Base-by-base conservation (phyloP, 148 eudicot genomes). In the Silene latifolia region DNA sequence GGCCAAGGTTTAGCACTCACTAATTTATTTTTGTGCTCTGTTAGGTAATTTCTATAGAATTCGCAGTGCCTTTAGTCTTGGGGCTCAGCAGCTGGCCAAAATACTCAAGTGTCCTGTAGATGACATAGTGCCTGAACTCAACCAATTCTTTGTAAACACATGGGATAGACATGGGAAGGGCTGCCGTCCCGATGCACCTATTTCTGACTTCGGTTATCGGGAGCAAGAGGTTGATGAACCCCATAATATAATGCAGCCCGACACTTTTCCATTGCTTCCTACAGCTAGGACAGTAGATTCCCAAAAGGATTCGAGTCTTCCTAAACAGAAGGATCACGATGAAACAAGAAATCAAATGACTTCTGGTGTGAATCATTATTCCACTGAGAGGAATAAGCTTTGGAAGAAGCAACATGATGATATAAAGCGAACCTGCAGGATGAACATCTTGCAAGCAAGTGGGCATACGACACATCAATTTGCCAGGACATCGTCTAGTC, bases 11-110 rank as follows among this genome's bases (percentile, higher is more conserved):
- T 18, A 18, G 10, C 47, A 18, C 15, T 47, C 64, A 48, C 8
- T 21, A n/a, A 18, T 48, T 63, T 35, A n/a, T 65, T 17, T 57
- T 4, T 71, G 57, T 75, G 8, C 9, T 44, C 48, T 46, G 67
- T 13, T 85, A 89, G 92, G 92, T 72, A 89, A 89, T 78, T 89
- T 89, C 71, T 89, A 78, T 47, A 83, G 92, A 80, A 87, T 89
- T 48, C 87, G 92, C 24, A 89, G 92, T 77, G 92, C 92, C 70
- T 85, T 89, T 62, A 71, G 83, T 66, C 80, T 85, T 63, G 92
- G 92, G 79, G 90, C 87, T 23, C 80, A 85, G 66, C 76, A 75
- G 76, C 84, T 89, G 20, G 87, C 86, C 46, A 83, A 79, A 67
- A 74, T 89, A 35, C 83, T 89, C 48, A 78, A 81, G 57, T 81